phyloP scores from a whole-genome alignment of 1,284 basidiomycete genomes.

The Xerocomus nothofagi region DNA sequence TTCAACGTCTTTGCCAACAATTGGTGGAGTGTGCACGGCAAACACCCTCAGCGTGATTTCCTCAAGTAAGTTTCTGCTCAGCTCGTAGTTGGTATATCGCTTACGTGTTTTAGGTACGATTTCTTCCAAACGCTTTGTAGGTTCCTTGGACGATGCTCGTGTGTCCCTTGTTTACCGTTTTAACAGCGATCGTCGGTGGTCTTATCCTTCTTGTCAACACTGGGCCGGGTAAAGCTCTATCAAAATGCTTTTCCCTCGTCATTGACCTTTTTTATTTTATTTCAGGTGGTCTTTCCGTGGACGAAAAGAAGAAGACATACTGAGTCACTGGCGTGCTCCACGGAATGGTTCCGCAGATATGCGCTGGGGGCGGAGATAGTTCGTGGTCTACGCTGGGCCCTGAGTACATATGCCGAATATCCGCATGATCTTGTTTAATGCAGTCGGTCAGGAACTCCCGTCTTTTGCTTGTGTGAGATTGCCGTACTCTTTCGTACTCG shows the following conservation, averaged over 20 bases:
- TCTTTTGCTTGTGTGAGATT: background rate
- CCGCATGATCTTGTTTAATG: slow-evolving; percentile 19
- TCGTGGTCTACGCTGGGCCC: slow-evolving; percentile 8
- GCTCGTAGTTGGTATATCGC: slow-evolving; percentile 1
- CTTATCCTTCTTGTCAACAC: slow-evolving; percentile 97
- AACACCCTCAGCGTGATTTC: slow-evolving; percentile 97
- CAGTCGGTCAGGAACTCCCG: background rate
- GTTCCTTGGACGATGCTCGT: slow-evolving; percentile 31
- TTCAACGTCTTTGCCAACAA: slow-evolving; percentile 99
- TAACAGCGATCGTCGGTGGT: slow-evolving; percentile 91
- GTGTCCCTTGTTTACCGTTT: slow-evolving; percentile 23
- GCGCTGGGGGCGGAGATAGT: slow-evolving; percentile 7
- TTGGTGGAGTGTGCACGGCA: slow-evolving; percentile 95
- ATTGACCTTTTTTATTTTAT: slow-evolving; percentile 4
- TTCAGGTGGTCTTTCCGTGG: slow-evolving; percentile 89
- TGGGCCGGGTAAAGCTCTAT: slow-evolving; percentile 71
- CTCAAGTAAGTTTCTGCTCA: slow-evolving; percentile 64
- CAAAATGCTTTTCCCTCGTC: background rate
- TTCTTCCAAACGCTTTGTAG: slow-evolving; percentile 93
- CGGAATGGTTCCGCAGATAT: background rate
- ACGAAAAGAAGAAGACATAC: slow-evolving; percentile 98
- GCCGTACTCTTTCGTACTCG: background rate
- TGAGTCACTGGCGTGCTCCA: slow-evolving; percentile 30
- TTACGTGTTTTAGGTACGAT: slow-evolving; percentile 62
- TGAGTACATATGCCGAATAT: slow-evolving; percentile 22